Evolutionary conservation across 2,329 filamentous ascomycete species (phyloP).

Genomic region (Phialemonium atrogriseum): DNA sequence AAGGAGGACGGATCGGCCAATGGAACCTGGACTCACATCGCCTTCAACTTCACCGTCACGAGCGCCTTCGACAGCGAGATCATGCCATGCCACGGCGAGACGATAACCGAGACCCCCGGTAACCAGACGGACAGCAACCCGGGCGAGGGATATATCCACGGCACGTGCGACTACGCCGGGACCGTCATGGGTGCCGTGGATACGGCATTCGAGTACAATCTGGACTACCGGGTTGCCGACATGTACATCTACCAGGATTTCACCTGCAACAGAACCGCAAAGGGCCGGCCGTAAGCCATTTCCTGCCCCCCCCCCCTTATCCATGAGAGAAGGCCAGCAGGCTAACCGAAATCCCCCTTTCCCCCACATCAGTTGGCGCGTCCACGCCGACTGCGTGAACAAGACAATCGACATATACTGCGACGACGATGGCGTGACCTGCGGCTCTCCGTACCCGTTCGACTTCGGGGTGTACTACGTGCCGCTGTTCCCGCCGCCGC

Average conservation of each 20-base stretch:
- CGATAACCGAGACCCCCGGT: neutral
- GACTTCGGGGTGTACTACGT: slow-evolving; percentile 3
- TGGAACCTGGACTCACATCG: neutral
- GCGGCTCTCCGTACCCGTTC: slow-evolving; percentile 1
- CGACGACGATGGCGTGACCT: slow-evolving; percentile 1
- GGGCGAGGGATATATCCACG: slow-evolving; percentile 1
- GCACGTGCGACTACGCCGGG: slow-evolving; percentile 1
- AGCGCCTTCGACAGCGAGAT: slow-evolving; percentile 1
- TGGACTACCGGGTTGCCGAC: slow-evolving; percentile 1
- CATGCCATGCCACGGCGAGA: slow-evolving; percentile 1
- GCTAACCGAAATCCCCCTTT: neutral
- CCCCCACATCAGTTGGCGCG: slow-evolving; percentile 2
- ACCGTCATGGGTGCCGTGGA: slow-evolving; percentile 1
- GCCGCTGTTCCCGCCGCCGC: slow-evolving; percentile 1
- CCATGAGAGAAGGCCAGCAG: too few relatives aligned
- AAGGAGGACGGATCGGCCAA: neutral
- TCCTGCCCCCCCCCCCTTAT: too few relatives aligned
- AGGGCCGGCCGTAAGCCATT: slow-evolving; percentile 2
- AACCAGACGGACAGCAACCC: neutral
- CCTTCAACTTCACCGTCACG: slow-evolving; percentile 2
- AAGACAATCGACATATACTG: slow-evolving; percentile 1
- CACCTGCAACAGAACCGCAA: slow-evolving; percentile 1
- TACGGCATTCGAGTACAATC: slow-evolving; percentile 1
- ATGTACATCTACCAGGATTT: slow-evolving; percentile 3
- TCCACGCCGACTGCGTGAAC: slow-evolving; percentile 1